Base-by-base conservation (phyloP, 2,329 filamentous ascomycete species). In the Claviceps sp. region DNA sequence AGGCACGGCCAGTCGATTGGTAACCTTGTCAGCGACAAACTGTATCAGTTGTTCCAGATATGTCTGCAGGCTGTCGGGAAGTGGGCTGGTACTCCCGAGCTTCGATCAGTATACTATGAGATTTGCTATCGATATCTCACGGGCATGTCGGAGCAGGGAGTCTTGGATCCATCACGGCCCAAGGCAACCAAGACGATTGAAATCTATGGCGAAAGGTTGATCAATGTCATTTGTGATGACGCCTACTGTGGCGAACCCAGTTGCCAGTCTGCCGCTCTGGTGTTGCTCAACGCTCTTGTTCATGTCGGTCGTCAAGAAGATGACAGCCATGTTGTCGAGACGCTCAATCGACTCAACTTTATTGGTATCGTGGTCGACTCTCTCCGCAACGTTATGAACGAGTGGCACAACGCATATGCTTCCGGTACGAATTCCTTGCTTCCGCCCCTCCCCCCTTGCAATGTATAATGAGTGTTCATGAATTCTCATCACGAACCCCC, bases 161-260 rank as follows among this genome's bases (percentile, higher is more conserved):
- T 76, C 50, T 64, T 72, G 43, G 65, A 66, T 14, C 69, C 73
- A 2, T 74, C 71, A 40, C 71, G 75, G 18, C 67, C 70, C 30
- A 78, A 87, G 63, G 84, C 86, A 1, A 77, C 94, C 58, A 89
- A 87, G 65, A 81, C 84, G 4, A 82, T 89, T 42, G 72, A 74
- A 48, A 65, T 74, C 13, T 78, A 78, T 45, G 90, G 93, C 41
- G 86, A 89, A 60, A 78, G 86, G 51, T 74, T 97, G 41, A 78
- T 97, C 54, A 89, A 91, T 59, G 82, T 89, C 26, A 76, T 96
- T 44, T 96, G 90, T 63, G 93, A 98, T 62, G 93, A 98, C 70
- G 90, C 89, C 20, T 91, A 90, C 65, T 83, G 85, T 54, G 89
- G 89, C 41, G 85, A 91, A 61, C 78, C 86, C 40, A 79, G 77